Percentiles rank a stretch among this genome's conserved stretches.
These are phyloP conservation scores for Tolypocladium sp. DNA, from an alignment of 2,329 filamentous ascomycete species.

Conservation along the genomic window DNA sequence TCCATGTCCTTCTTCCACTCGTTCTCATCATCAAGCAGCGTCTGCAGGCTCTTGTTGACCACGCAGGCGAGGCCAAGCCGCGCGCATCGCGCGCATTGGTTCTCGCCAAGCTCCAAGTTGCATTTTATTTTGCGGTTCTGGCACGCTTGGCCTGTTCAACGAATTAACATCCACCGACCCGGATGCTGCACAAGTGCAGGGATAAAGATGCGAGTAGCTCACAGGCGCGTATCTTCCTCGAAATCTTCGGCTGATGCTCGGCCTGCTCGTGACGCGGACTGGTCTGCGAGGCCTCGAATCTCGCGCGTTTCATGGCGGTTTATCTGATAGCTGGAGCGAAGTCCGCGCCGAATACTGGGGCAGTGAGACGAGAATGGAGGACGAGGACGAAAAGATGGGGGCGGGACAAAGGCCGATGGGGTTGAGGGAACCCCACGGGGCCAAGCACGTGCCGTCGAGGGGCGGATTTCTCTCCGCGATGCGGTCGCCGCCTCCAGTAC, in stretches of 20 bases:
- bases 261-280: conserved; percentile 4
- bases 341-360: conserved; percentile 21
- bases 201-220: conserved; percentile 6
- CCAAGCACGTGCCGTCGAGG: neutral
- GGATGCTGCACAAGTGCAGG: neutral
- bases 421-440: neutral
- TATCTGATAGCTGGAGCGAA: conserved; percentile 1
- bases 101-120: conserved; percentile 33
- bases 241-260: conserved; percentile 18
- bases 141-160: conserved; percentile 29
- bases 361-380: neutral
- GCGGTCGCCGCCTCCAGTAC: neutral
- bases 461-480: neutral
- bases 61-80: conserved; percentile 41
- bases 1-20: conserved; percentile 28
- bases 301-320: conserved; percentile 12
- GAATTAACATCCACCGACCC: neutral
- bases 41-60: conserved; percentile 46
- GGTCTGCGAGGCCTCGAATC: conserved; percentile 8
- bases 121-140: conserved; percentile 48
- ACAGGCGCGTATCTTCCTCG: conserved; percentile 22
- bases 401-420: conserved; percentile 6
- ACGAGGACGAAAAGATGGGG: neutral
- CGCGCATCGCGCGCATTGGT: conserved; percentile 37
- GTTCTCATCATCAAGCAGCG: conserved; percentile 43